Conservation (phyloP, 2,329 filamentous ascomycete genomes). For the Byssochlamys sp. region DNA sequence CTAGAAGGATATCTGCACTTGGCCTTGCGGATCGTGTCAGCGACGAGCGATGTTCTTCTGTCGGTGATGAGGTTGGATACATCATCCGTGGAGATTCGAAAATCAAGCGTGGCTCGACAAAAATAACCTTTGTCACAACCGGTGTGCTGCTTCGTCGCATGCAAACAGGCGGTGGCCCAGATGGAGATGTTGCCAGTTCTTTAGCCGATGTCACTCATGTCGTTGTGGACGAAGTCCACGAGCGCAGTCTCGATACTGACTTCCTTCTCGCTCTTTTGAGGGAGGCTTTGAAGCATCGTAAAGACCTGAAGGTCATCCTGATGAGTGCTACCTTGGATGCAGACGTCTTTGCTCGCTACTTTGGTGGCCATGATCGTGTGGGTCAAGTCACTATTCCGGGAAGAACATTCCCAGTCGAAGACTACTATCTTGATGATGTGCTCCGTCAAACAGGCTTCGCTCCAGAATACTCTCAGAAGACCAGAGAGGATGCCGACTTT, state of each 20-base stretch:
- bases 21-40: slow-evolving; percentile 89
- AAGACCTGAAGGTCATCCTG: slow-evolving; percentile 77
- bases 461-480: slow-evolving; percentile 22
- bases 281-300: slow-evolving; percentile 64
- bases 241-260: slow-evolving; percentile 87
- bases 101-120: slow-evolving; percentile 59
- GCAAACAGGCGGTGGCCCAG: slow-evolving; percentile 75
- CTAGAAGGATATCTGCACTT: slow-evolving; percentile 83
- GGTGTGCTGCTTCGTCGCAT: slow-evolving; percentile 81
- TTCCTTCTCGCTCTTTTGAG: slow-evolving; percentile 81
- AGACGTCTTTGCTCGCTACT: slow-evolving; percentile 73
- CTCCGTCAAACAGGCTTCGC: slow-evolving; percentile 68
- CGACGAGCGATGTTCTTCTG: slow-evolving; percentile 71
- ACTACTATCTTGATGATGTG: slow-evolving; percentile 83
- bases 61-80: slow-evolving; percentile 86
- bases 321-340: slow-evolving; percentile 97
- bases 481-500: slow-evolving; percentile 23
- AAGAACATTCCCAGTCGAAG: slow-evolving; percentile 78
- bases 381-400: slow-evolving; percentile 79
- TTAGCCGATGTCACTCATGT: slow-evolving; percentile 87
- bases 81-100: slow-evolving; percentile 84
- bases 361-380: slow-evolving; percentile 60
- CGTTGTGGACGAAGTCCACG: slow-evolving; percentile 93
- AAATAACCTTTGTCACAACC: slow-evolving; percentile 91
- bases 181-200: slow-evolving; percentile 69